Conservation (phyloP, 305 asterid genomes). For the Coffea humblotiana region DNA sequence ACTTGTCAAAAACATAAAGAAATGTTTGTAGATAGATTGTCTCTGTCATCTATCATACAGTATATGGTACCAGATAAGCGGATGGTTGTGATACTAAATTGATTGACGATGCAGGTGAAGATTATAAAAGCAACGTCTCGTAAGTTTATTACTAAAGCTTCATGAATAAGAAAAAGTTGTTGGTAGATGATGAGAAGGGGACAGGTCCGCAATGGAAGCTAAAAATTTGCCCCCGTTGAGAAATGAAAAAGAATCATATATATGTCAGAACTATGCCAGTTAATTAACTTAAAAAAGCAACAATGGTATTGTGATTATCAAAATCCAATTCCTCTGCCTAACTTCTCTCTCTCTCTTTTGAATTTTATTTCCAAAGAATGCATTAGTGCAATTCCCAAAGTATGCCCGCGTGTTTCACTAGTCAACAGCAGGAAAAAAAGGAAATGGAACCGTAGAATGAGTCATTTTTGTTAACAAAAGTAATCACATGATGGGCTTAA, state of each 20-base stretch:
- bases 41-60: neutral
- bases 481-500: neutral
- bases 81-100: neutral
- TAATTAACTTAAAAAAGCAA: too few species aligned
- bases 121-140: neutral
- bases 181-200: neutral
- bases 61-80: neutral
- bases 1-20: neutral
- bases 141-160: neutral
- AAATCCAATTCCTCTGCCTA: neutral
- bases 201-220: neutral
- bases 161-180: neutral
- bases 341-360: neutral
- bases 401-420: neutral
- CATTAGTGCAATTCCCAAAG: constrained; percentile 3
- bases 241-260: neutral
- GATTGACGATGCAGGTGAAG: neutral
- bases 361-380: neutral
- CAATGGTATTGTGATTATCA: neutral
- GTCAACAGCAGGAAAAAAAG: constrained; percentile 10
- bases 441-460: neutral
- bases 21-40: neutral
- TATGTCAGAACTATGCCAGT: too few species aligned
- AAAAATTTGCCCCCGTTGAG: neutral
- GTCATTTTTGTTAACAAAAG: neutral